Evolutionary conservation across 495 filamentous ascomycete species (phyloP).

Genomic region (Talaromyces liani): DNA sequence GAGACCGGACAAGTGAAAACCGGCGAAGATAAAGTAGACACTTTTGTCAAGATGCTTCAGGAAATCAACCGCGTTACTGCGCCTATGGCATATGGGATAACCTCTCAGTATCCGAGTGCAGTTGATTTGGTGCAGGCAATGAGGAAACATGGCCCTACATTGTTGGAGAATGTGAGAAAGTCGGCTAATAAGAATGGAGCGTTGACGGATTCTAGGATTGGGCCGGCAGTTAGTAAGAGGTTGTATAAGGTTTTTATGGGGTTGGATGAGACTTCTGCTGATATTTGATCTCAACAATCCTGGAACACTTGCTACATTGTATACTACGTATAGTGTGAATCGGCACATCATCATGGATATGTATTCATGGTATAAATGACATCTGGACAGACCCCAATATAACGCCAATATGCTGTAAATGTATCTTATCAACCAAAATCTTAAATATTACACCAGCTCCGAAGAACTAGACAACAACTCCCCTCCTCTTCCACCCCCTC

Average conservation of each 20-base stretch:
- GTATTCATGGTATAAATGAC: not conserved
- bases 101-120: constrained; percentile 51
- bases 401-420: not conserved
- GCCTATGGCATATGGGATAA: constrained; percentile 66
- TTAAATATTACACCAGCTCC: not conserved
- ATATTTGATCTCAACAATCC: constrained; percentile 43
- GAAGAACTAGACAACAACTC: constrained; percentile 60
- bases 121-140: constrained; percentile 50
- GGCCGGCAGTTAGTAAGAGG: constrained; percentile 62
- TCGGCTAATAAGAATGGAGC: constrained; percentile 61
- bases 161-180: constrained; percentile 59
- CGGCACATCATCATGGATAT: not conserved
- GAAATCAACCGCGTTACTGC: constrained; percentile 68
- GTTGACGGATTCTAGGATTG: constrained; percentile 56
- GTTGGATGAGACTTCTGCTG: constrained; percentile 55
- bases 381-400: not conserved
- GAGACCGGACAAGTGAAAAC: constrained; percentile 72
- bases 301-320: not conserved
- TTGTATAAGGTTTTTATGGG: constrained; percentile 70
- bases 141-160: constrained; percentile 47
- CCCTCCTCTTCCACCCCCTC: constrained; percentile 76
- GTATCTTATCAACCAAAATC: not conserved
- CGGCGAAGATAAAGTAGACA: constrained; percentile 60
- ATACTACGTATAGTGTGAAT: not conserved
- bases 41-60: constrained; percentile 71